A percentile compares a stretch with the other conserved stretches of the same genome.
Evolutionary conservation across 1,284 basidiomycete genomes (phyloP).

Genomic region (Microbotryum intermedium): DNA sequence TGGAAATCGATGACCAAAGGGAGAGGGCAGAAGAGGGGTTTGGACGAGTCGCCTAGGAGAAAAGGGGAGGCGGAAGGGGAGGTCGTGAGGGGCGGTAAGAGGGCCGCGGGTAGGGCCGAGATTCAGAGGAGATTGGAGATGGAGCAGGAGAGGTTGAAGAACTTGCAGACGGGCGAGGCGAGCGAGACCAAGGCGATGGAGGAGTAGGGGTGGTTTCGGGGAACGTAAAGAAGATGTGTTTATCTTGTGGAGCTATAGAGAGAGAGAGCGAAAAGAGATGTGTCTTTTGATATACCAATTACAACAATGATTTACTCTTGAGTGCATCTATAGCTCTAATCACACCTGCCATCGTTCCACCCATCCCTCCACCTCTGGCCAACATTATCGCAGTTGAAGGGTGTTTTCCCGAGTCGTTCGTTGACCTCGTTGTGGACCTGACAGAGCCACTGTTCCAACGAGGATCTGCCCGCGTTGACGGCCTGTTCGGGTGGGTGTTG

Average conservation of each 20-base stretch:
- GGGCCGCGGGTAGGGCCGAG: constrained; percentile 20
- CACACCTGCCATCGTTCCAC: constrained; percentile 74
- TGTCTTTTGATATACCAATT: background rate
- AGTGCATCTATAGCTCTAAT: constrained; percentile 43
- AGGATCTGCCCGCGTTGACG: constrained; percentile 48
- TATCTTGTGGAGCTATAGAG: background rate
- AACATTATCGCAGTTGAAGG: constrained; percentile 67
- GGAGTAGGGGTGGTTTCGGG: constrained; percentile 8
- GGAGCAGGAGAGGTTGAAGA: constrained; percentile 10
- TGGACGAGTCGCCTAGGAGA: too few species aligned
- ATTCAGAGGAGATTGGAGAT: constrained; percentile 21
- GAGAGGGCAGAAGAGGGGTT: background rate
- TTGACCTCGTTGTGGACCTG: constrained; percentile 87
- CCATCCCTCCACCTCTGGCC: constrained; percentile 87
- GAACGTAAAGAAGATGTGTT: background rate
- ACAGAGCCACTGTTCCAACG: constrained; percentile 76
- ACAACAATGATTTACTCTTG: background rate
- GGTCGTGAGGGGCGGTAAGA: constrained; percentile 6
- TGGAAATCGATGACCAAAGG: constrained; percentile 9
- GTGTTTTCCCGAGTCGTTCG: constrained; percentile 66
- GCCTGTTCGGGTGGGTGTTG: constrained; percentile 60
- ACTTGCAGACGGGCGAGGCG: constrained; percentile 1
- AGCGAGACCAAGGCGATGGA: constrained; percentile 8
- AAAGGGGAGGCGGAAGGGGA: background rate
- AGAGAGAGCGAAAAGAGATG: background rate